Evolutionary conservation across 768 basidiomycete genomes (phyloP), one percentile per base, ranked within the genome.

Genomic region (Lactifluus hygrophoroides): DNA sequence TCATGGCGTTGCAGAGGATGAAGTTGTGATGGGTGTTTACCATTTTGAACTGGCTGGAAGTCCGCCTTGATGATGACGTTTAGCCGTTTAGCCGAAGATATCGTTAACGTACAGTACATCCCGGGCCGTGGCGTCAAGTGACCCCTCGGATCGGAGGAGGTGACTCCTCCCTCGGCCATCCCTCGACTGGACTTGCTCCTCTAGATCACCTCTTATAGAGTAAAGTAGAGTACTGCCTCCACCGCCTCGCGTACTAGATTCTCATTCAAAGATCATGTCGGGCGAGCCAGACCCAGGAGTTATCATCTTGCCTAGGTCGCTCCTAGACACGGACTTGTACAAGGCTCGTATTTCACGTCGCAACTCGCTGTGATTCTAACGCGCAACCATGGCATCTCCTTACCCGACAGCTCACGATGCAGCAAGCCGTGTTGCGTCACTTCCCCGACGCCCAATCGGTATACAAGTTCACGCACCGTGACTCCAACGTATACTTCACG

Each of bases 261-360:
- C 17, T 16, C 16, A 19, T 28, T 2, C 35, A 8, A 17, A 40
- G 30, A 27, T 21, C 25, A 60, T 62, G 60, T 11, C 32, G 9
- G 28, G 23, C 21, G 43, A 61, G 30, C 35, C n/a, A 25, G 50
- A 60, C 48, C 37, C 37, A 11, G 51, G 37, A 45, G 46, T 64
- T 16, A 55, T n/a, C 21, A 37, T 69, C 17, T 27, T 67, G 2
- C 72, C 71, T 0, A 61, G 64, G 28, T 94, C 91, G 16, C 75
- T 97, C 51, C 78, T 97, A 45, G 95, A 97, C 70, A 94, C 93
- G 0, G 95, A 97, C 71, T 73, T 95, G 30, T 97, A 97, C 82
- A 98, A 95, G 81, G 54, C 32, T 30, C 19, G 27, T n/a, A 37
- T 43, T 19, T 14, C 30, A 44, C 59, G 35, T 7, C 21, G 7